Evolutionary conservation across 306 rosid genomes (phyloP).

Genomic region (Pterocarpus macrocarpus): DNA sequence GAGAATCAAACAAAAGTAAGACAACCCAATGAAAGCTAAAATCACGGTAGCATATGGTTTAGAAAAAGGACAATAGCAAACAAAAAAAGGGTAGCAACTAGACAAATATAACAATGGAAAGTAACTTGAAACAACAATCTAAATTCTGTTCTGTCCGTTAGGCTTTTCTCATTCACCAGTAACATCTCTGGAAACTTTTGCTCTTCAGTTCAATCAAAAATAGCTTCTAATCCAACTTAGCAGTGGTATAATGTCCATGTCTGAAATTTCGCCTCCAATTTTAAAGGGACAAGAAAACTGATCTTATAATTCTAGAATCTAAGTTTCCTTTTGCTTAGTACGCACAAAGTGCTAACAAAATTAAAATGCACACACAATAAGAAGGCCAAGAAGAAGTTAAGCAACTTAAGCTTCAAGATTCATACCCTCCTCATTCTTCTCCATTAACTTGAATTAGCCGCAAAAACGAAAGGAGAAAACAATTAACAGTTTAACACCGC

Average conservation of each 20-base stretch:
- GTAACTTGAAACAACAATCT: constrained; percentile 18
- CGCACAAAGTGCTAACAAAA: neutral
- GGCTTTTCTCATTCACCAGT: neutral
- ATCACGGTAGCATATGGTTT: neutral
- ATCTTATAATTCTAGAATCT: neutral
- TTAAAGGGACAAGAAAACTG: neutral
- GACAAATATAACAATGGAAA: neutral
- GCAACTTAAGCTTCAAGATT: neutral
- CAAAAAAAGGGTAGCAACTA: constrained; percentile 3
- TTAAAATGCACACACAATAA: neutral
- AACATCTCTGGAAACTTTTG: neutral
- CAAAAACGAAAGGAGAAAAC: too few relatives aligned
- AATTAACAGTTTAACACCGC: too few relatives aligned
- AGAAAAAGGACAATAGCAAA: neutral
- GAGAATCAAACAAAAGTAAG: constrained; percentile 14
- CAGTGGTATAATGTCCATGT: neutral
- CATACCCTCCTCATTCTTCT: neutral
- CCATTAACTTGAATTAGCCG: too few relatives aligned
- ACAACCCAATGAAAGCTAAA: neutral
- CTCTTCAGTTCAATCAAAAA: neutral
- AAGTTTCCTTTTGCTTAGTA: neutral
- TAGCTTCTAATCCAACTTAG: neutral
- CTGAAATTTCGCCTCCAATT: neutral
- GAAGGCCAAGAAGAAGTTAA: neutral
- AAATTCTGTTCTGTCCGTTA: constrained; percentile 1